Evolutionary conservation across 139 green algal species (phyloP).

Genomic region (Zygnema cylindricum): DNA sequence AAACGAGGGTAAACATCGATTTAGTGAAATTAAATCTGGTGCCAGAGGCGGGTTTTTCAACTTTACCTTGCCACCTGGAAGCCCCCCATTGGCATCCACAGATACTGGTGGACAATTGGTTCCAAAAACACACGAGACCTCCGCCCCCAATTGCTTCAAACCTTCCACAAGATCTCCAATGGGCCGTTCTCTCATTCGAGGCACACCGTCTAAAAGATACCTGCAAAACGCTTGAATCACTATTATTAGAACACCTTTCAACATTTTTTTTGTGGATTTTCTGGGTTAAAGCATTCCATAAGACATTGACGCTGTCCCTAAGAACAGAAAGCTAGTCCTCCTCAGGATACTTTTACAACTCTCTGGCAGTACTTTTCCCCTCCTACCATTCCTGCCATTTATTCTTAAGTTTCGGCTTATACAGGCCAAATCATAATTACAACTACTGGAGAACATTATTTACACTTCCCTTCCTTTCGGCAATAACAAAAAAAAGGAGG

Average conservation of each 20-base stretch:
- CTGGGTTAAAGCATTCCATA: neutral
- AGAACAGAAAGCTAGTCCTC: neutral
- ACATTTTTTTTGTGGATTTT: no score
- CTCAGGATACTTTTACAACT: neutral
- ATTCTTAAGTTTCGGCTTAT: no score
- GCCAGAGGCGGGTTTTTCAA: no score
- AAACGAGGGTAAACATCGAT: no score
- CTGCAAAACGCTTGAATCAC: no score
- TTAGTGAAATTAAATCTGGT: no score
- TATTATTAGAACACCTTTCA: conserved; percentile 1
- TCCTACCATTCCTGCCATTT: no score
- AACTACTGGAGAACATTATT: no score
- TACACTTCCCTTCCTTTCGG: no score
- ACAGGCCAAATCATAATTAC: no score
- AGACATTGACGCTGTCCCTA: neutral
- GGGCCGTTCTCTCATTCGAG: conserved; percentile 93
- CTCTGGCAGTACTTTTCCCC: no score
- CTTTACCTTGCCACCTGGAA: conserved; percentile 82
- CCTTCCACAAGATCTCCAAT: conserved; percentile 79
- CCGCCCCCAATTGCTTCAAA: conserved; percentile 87
- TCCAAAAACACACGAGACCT: conserved; percentile 88
- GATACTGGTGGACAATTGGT: conserved; percentile 95
- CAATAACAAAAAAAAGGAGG: no score
- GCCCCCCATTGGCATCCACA: conserved; percentile 79
- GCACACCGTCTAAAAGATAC: conserved; percentile 68